Base-by-base conservation (phyloP, 1,284 basidiomycete species). In the Fomes fomentarius region DNA sequence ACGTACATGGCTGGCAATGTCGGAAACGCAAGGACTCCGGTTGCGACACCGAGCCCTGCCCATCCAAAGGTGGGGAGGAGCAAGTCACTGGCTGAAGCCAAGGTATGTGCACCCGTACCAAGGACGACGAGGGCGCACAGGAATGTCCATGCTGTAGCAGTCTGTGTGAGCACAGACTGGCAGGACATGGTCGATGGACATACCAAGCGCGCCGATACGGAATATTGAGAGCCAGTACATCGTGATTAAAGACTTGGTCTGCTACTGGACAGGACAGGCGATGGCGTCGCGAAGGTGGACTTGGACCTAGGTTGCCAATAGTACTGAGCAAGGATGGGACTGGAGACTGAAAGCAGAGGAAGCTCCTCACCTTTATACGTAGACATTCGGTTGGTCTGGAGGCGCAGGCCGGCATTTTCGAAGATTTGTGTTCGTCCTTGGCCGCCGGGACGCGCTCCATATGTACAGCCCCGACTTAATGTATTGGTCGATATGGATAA, bases 1-100 rank as follows among this genome's bases (percentile, higher is more conserved):
- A 40, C 64, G 34, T 54, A 67, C 66, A 67, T 66, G 25, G 58
- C 47, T 7, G 63, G 63, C 4, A 67, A 17, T 3, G 63, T 55
- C 30, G 61, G 11, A 19, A 66, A 5, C 4, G 64, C 42, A n/a
- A 67, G 50, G 22, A 65, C 49, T 17, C 56, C 58, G 1, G 54
- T 58, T 7, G 66, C 64, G 22, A 66, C 54, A 7, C 52, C 62
- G 10, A 67, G 48, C 1, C 63, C 66, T 2, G 60, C 52, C 54
- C 57, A 67, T 1, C 51, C 47, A 45, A 57, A 61, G 15, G 58
- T 63, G 52, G 52, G 54, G 14, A 61, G 30, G 0, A 25, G 11
- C 19, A 43, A 26, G 42, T 33, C 38, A 19, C 33, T 47, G 26
- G 42, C 37, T 2, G 40, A 41, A 15, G 54, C 41, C 33, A 58